Evolutionary conservation across 352 stramenopile species (phyloP), one percentile per base, ranked within the genome.

Genomic region (Phytophthora constricta): DNA sequence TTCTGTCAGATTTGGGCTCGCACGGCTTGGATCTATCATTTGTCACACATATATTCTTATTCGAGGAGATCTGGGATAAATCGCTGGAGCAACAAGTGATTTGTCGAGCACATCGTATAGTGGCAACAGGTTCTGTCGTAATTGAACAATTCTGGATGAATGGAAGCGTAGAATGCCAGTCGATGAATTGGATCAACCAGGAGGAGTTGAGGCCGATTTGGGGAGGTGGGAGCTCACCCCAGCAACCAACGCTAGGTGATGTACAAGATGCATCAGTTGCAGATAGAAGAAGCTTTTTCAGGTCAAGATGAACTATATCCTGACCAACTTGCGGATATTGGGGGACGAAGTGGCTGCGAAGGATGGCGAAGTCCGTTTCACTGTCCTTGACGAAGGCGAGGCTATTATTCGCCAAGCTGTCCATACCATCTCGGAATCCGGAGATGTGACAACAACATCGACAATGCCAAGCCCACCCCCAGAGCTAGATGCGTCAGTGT

Each of bases 31-130:
- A 99, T 62, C 72, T 99, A 13, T 98, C 90, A 49, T 99, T 99
- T 75, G 93, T 98, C 19, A 99, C 96, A 22, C 95, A 99, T 70
- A 98, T 99, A 17, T 98, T 98, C 58, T 70, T 99, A n/a, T 80
- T 98, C 56, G 96, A 99, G 39, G 88, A 98, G 54, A 97, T 99
- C 25, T 98, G 86, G 84, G 96, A 99, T 62, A 96, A 97, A 58
- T 96, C 86, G 1, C 65, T 99, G 17, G 87, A 98, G 66, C 73
- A 96, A 31, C 97, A 99, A 76, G 95, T 98, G 26, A 87, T 99
- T 19, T 93, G 93, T 46, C 82, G 97, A 53, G 97, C 97, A 0
- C 97, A 98, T 76, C 83, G 97, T 49, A 98, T 99, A 85, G 97
- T 97, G 22, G 89, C 96, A 11, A 94, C 55, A 3, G 84, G 90